Evolutionary conservation across 1,284 basidiomycete species (phyloP).

Genomic region (Meira nashicola): DNA sequence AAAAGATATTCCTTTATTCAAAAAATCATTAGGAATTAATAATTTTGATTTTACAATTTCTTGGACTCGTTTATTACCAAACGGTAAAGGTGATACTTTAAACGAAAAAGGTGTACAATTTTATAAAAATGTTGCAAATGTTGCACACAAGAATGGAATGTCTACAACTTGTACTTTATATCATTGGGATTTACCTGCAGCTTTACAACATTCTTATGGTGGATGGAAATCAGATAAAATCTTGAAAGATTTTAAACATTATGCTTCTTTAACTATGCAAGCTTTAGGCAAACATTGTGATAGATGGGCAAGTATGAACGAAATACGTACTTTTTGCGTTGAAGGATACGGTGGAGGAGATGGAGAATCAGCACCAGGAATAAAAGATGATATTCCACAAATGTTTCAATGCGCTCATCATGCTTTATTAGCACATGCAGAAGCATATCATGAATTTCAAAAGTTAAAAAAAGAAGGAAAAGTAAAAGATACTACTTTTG

Average conservation of each 20-base stretch:
- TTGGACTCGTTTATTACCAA: conserved; percentile 17
- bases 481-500: conserved; percentile 12
- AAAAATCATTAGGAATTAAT: conserved; percentile 14
- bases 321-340: conserved; percentile 18
- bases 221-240: conserved; percentile 14
- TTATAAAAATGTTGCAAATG: conserved; percentile 13
- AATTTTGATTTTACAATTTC: conserved; percentile 19
- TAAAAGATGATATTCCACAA: conserved; percentile 4
- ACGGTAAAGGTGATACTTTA: conserved; percentile 11
- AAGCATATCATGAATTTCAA: conserved; percentile 11
- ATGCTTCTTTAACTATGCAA: conserved; percentile 12
- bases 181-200: conserved; percentile 19
- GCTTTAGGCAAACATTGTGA: conserved; percentile 15
- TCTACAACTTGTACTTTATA: conserved; percentile 14
- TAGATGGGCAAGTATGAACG: conserved; percentile 18
- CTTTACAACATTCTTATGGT: conserved; percentile 12
- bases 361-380: conserved; percentile 13
- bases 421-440: conserved; percentile 17
- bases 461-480: conserved; percentile 13
- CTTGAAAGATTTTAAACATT: conserved; percentile 16
- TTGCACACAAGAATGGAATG: conserved; percentile 11
- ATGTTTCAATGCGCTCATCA: conserved; percentile 15
- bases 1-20: conserved; percentile 17
- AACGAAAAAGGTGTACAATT: conserved; percentile 16
- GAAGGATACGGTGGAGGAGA: conserved; percentile 13